phyloP scores from a whole-genome alignment of 768 basidiomycete genomes.

The Lepiota venenata region DNA sequence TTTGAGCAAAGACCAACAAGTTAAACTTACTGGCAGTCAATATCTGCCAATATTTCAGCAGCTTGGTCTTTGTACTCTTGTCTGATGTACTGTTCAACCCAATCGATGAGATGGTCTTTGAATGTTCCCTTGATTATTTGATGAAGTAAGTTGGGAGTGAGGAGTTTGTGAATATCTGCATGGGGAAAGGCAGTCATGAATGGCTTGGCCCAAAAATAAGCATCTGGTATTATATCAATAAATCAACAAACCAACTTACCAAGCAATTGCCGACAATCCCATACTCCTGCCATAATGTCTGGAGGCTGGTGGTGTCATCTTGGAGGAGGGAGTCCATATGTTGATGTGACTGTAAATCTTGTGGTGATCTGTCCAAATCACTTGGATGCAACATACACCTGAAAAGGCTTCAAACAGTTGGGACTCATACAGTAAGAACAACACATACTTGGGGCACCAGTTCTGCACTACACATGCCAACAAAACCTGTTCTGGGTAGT shows the following conservation, averaged over 20 bases:
- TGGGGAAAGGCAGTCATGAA: slow-evolving; percentile 27
- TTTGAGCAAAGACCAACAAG: slow-evolving; percentile 8
- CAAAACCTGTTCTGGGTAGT: too few species aligned
- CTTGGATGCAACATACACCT: slow-evolving; percentile 2
- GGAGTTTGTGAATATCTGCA: slow-evolving; percentile 30
- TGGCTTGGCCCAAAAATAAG: slow-evolving; percentile 20
- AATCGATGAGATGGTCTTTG: too few species aligned
- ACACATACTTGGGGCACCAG: slow-evolving; percentile 24
- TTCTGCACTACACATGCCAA: too few species aligned
- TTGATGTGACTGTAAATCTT: background rate
- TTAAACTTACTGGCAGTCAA: slow-evolving; percentile 9
- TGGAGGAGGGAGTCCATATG: background rate
- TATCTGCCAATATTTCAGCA: background rate
- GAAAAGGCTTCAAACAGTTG: background rate
- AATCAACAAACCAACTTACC: too few species aligned
- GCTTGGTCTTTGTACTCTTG: background rate
- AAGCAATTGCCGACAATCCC: background rate
- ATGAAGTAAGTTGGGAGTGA: slow-evolving; percentile 30
- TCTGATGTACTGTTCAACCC: too few species aligned
- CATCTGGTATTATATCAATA: background rate
- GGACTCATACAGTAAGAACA: background rate
- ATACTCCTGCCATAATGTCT: too few species aligned
- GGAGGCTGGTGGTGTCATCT: background rate
- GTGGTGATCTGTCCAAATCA: background rate
- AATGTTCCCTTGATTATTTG: too few species aligned